Percentiles rank a stretch among this genome's conserved stretches.
phyloP scores from a whole-genome alignment of 495 filamentous ascomycete genomes.

The Pseudoneurospora amorphoporcata region DNA sequence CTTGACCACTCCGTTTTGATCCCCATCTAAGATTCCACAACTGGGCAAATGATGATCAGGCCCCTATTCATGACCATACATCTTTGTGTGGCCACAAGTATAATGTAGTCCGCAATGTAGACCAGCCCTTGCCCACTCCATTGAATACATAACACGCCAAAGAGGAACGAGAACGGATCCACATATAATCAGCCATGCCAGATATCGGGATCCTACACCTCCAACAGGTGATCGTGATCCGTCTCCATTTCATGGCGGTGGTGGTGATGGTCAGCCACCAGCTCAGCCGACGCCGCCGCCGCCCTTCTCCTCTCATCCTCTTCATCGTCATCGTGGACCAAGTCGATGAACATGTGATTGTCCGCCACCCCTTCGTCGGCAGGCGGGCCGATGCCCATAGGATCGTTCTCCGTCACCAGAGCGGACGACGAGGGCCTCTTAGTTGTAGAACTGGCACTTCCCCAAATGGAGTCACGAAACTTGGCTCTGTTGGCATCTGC shows the following conservation, averaged over 20 bases:
- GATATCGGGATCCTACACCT: background rate
- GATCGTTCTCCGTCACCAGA: conserved; percentile 14
- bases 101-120: background rate
- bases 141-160: background rate
- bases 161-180: background rate
- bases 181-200: background rate
- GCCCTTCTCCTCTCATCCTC: conserved; percentile 17
- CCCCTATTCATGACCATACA: background rate
- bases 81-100: background rate
- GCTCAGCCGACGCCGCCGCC: conserved; percentile 9
- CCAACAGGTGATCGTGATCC: background rate
- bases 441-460: conserved; percentile 24
- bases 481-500: conserved; percentile 23
- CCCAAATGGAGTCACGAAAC: conserved; percentile 28
- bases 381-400: conserved; percentile 17
- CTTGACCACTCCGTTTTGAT: background rate
- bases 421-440: background rate
- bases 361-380: conserved; percentile 35
- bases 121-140: background rate
- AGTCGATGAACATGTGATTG: conserved; percentile 43
- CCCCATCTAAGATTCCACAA: background rate
- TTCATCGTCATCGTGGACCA: conserved; percentile 42
- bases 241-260: conserved; percentile 27
- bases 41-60: too few relatives aligned
- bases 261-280: conserved; percentile 27